phyloP scores from a whole-genome alignment of 2,329 filamentous ascomycete genomes.

The Xylariaceae sp. region DNA sequence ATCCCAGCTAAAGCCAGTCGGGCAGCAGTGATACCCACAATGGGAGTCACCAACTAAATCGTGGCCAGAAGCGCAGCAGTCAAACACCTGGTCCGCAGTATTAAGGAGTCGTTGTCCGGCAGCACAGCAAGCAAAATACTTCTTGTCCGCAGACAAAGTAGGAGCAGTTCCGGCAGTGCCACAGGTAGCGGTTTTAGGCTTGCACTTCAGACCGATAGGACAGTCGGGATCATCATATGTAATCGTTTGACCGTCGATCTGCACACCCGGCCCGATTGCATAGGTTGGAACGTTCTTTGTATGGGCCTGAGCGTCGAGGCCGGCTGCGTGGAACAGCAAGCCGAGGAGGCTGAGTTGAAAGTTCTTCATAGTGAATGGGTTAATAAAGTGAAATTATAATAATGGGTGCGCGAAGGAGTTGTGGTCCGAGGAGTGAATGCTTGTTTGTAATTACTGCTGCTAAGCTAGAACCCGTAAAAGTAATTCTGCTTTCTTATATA shows the following conservation, averaged over 20 bases:
- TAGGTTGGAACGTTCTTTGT: constrained; percentile 23
- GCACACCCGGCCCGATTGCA: constrained; percentile 13
- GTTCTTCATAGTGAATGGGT: constrained; percentile 20
- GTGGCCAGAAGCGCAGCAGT: constrained; percentile 26
- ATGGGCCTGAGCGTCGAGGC: constrained; percentile 6
- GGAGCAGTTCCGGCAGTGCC: constrained; percentile 12
- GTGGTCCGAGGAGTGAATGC: not conserved
- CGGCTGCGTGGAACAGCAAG: constrained; percentile 7
- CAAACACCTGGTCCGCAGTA: constrained; percentile 15
- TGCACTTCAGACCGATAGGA: constrained; percentile 12
- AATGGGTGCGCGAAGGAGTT: not conserved
- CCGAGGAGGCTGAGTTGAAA: constrained; percentile 7
- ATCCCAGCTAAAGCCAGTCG: constrained; percentile 18
- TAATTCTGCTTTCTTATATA: constrained; percentile 11
- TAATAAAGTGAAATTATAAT: not conserved
- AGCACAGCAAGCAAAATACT: constrained; percentile 26
- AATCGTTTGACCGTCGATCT: constrained; percentile 19
- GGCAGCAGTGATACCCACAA: constrained; percentile 22
- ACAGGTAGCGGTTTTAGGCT: constrained; percentile 8
- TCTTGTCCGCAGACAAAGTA: constrained; percentile 18
- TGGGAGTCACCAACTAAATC: constrained; percentile 16
- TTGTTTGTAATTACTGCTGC: not conserved
- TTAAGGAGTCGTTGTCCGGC: constrained; percentile 17
- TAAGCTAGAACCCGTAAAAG: not conserved
- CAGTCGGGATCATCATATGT: constrained; percentile 21